Base-by-base conservation (phyloP, 2,329 filamentous ascomycete species). In the Zymoseptoria pseudotritici region DNA sequence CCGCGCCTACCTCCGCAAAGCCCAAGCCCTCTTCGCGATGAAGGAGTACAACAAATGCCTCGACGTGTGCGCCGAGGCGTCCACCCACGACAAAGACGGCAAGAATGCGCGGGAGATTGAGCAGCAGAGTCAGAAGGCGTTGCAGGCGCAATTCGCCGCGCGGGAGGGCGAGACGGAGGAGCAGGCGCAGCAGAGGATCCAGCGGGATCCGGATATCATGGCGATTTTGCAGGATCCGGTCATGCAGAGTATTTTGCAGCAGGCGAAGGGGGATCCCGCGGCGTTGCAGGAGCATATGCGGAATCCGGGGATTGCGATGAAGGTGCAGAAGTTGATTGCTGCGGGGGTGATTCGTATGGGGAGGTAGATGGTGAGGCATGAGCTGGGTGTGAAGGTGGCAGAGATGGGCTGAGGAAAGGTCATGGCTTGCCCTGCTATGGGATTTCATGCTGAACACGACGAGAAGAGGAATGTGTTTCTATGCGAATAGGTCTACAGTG, bases 281-380 rank as follows among this genome's bases (percentile, higher is more conserved):
- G 94, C 94, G 53, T 84, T 99, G 64, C 88, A 95, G 74, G 93
- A 99, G 76, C 95, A 99, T 77, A 96, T 99, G 90, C 90, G 87
- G 80, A 99, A 97, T 80, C 84, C 91, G 0, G 83, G 82, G 60
- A 89, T 99, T 67, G 83, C 86, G 61, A 84, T 84, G 69, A 96
- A 97, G 83, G 89, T 99, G 65, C 91, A 97, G 81, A 97, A 97
- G 79, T 80, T 97, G 69, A 87, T 96, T 66, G 91, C 91, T 58
- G 92, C 93, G 51, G 92, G 94, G 71, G 91, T 97, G 13, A 97
- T 97, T 55, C 62, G 71, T 42, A 63, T 73, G 61, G 72, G 72
- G 24, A 65, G 70, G 62, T 70, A 65, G 42, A 61, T 11, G 24
- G 29, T 20, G 24, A 17, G 53, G 29, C 11, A 22, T 19, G 53